phyloP scores from a whole-genome alignment of 73 alveolate species.

The Vitrella brassicaformis region DNA sequence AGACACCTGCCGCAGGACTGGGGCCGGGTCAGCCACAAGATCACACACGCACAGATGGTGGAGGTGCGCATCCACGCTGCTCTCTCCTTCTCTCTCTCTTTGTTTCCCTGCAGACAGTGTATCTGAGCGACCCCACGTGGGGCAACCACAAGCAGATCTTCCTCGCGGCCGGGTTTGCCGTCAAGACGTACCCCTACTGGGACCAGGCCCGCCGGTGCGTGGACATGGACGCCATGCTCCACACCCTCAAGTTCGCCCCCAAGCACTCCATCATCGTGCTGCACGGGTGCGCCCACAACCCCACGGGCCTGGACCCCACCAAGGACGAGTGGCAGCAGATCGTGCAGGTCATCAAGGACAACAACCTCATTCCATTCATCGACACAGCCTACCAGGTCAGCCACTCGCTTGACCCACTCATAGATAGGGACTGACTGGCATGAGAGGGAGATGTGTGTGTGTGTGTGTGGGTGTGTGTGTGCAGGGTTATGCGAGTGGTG shows the following conservation, averaged over 20 bases:
- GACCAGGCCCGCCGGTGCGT: conserved; percentile 66
- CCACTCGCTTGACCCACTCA: too few species aligned
- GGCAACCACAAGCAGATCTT: conserved; percentile 75
- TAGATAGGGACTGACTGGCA: too few species aligned
- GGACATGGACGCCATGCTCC: conserved; percentile 73
- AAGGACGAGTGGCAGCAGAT: conserved; percentile 72
- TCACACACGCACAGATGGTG: neutral
- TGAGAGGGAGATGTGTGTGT: too few species aligned
- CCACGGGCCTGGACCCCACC: conserved; percentile 93
- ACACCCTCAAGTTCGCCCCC: conserved; percentile 52
- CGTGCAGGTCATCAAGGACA: conserved; percentile 56
- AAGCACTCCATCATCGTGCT: conserved; percentile 70
- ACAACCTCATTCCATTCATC: conserved; percentile 75
- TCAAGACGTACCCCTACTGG: conserved; percentile 76
- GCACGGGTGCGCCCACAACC: conserved; percentile 96
- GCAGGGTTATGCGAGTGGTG: conserved; percentile 84
- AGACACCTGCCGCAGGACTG: neutral
- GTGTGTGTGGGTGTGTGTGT: too few species aligned
- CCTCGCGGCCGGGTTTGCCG: conserved; percentile 56
- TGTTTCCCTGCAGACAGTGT: too few species aligned
- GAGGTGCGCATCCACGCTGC: too few species aligned
- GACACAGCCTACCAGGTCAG: conserved; percentile 86
- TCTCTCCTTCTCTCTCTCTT: too few species aligned
- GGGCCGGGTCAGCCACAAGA: conserved; percentile 44
- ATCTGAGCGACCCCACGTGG: conserved; percentile 83